Evolutionary conservation across 2,329 filamentous ascomycete species (phyloP), one percentile per base, ranked within the genome.

Genomic region (Colletotrichum viniferum): DNA sequence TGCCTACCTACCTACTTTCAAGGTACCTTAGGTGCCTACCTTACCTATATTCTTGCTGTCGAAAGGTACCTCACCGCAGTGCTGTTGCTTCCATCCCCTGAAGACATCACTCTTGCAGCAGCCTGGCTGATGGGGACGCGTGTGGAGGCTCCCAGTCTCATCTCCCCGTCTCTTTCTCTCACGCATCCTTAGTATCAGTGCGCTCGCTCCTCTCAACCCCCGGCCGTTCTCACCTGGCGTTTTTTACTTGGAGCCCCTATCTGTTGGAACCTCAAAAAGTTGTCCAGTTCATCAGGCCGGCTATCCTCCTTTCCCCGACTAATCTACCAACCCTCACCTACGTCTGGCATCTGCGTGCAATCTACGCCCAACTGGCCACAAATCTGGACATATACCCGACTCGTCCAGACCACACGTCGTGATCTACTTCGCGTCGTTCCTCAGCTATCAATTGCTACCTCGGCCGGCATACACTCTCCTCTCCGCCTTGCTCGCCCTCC

Each of bases 261-360:
- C 58, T 43, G 71, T 70, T 74, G 60, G 61, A 76, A 69, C 60
- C 13, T 70, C 71, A 74, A 76, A 76, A 76, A 76, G 74, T 74
- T 76, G 74, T 76, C 71, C 64, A 64, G 74, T 74, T 74, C 52
- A 58, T 56, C 64, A 74, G 48, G 69, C 16, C 12, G 32, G 62
- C 73, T 43, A 55, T 60, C 34, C 26, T 64, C 48, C 67, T 64
- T 16, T 71, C 58, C 71, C 18, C 69, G 61, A 52, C 56, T 72
- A 43, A 75, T 68, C 43, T 67, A 68, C 34, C 26, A 21, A 62
- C n/a, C 14, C 36, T 56, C 63, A 73, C 63, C 28, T 72, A 71
- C 69, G 30, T 30, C 68, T 52, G 64, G 62, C 69, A 73, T 73
- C 43, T 74, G 32, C 32, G 32, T 68, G 69, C 73, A 73, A 68